Percentiles rank a stretch among this genome's conserved stretches.
These are phyloP conservation scores for Hericium erinaceus DNA, from an alignment of 768 basidiomycete species.

Conservation along the genomic window DNA sequence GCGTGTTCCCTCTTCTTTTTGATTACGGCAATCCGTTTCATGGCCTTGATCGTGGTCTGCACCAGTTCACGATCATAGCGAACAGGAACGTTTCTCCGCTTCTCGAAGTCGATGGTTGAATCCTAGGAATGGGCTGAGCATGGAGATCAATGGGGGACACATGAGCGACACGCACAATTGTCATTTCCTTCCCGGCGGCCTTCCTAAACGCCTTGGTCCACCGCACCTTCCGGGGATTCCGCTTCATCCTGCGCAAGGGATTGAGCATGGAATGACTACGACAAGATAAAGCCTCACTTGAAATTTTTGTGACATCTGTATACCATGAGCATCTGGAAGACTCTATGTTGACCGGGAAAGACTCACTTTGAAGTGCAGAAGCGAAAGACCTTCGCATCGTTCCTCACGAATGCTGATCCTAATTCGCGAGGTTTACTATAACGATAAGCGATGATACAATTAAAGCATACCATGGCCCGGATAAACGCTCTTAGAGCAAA, in stretches of 20 bases:
- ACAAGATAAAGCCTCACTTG: constrained; percentile 51
- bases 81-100: constrained; percentile 93
- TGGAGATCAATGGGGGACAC: background rate
- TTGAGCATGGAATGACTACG: background rate
- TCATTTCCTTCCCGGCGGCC: constrained; percentile 99
- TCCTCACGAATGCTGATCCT: constrained; percentile 95
- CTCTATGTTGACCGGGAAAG: background rate
- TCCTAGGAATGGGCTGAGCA: constrained; percentile 44
- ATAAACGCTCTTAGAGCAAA: constrained; percentile 94
- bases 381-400: constrained; percentile 95
- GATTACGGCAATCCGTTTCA: constrained; percentile 93
- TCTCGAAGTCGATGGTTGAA: constrained; percentile 98
- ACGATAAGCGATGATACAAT: background rate
- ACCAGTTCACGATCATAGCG: constrained; percentile 93
- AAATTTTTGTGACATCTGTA: constrained; percentile 97
- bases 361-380: constrained; percentile 96
- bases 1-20: constrained; percentile 82
- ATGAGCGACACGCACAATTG: constrained; percentile 56
- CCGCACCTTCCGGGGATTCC: constrained; percentile 95
- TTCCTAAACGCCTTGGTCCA: constrained; percentile 99
- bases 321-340: constrained; percentile 3
- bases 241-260: constrained; percentile 72
- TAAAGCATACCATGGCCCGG: constrained; percentile 76
- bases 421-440: background rate
- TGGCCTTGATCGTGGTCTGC: constrained; percentile 89